Evolutionary conservation across 371 early-diverging fungal species (phyloP), one percentile per base, ranked within the genome.

Genomic region (Syncephalastrum monosporum): DNA sequence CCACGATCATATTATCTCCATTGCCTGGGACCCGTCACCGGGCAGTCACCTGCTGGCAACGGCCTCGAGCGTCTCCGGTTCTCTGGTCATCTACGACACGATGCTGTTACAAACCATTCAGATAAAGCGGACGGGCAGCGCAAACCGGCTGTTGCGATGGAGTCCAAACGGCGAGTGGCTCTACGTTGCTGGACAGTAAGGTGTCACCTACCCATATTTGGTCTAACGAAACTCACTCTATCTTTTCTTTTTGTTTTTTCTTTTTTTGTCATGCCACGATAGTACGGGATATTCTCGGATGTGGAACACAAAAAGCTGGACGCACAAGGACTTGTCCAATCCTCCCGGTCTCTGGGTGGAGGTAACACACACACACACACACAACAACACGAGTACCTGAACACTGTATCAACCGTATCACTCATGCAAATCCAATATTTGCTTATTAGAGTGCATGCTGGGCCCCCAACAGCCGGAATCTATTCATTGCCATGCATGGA

Each of bases 11-110:
- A 65, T 77, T 23, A 75, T 66, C 43, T 56, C 77, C 1, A 42
- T 80, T 19, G 70, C 76, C 21, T 79, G 79, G 79, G 77, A 79
- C 59, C 76, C 76, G 43, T 60, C 74, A 25, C 71, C 72, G 4
- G 72, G 65, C 2, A 75, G 76, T 38, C 70, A 76, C 54, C 53
- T 70, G 45, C 42, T 79, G 4, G 79, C 71, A 14, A 64, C 63
- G 0, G 68, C 65, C 13, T 74, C 76, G 0, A 64, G 63, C 10
- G 42, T 41, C 3, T 53, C 56, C 2, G 65, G 55, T 27, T 67
- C 69, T 1, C 38, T 79, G 23, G 59, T 74, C 10, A 57, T 76
- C 8, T 69, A 72, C 48, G 76, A 79, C 41, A 53, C 65, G 5
- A 48, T 74, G 12, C 48, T 65, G 21, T 55, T 72, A n/a, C 50